Evolutionary conservation across 2,329 filamentous ascomycete species (phyloP), one percentile per base, ranked within the genome.

Genomic region (Colletotrichum chrysophilum): DNA sequence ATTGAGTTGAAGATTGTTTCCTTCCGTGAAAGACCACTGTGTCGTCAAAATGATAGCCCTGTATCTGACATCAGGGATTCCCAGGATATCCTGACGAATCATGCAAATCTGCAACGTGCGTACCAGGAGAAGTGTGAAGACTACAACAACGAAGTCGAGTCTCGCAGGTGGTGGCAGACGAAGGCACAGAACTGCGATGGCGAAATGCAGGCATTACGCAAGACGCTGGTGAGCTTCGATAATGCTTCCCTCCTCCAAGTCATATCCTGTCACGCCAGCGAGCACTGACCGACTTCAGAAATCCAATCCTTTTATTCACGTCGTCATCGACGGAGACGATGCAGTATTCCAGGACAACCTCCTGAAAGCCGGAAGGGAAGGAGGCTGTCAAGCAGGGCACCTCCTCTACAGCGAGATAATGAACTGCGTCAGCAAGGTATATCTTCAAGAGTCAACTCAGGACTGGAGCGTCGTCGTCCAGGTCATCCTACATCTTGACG

Each of bases 251-350:
- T 48, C 43, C 43, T 48, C 3, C 43, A 16, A 16, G 43, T 48
- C 43, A 48, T 48, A n/a, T 48, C 43, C 43, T 48, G 3, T n/a
- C 30, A 32, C 30, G n/a, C 43, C 43, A 10, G n/a, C 43, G 43
- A n/a, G 16, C 14, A 48, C 52, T 56, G 21, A 56, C 21, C 18
- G 18, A 26, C 12, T 16, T 10, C 73, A 84, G 81, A 81, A 84
- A 66, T 80, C 81, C 18, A 78, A 78, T 8, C 78, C 80, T 83
- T 84, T 56, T 55, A 82, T 81, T 10, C 81, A 80, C 56, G 80
- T 82, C 30, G 79, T 84, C 48, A 79, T 84, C 28, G 83, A 84
- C 48, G 83, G 83, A 26, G 83, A 84, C 55, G 83, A 82, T 5
- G 81, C 81, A 18, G 76, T 82, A 36, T 84, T 84, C 67, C 78